Conservation (phyloP, 2,329 filamentous ascomycete genomes). For the Colletotrichum lini region DNA sequence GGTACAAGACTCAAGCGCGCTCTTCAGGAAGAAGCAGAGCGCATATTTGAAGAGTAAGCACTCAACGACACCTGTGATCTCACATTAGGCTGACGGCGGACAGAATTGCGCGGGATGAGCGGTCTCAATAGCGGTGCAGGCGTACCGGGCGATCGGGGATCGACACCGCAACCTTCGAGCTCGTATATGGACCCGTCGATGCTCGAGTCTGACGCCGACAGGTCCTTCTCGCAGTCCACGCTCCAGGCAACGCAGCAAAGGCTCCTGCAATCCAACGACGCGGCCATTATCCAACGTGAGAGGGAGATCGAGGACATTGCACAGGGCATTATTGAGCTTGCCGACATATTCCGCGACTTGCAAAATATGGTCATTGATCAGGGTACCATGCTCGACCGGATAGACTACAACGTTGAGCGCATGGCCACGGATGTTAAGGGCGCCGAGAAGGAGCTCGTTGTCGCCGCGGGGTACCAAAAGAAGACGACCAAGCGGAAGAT, state of each 20-base stretch:
- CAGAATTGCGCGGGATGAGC: constrained; percentile 82
- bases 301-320: constrained; percentile 98
- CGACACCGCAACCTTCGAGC: constrained; percentile 62
- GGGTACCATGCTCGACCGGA: constrained; percentile 91
- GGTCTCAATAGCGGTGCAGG: constrained; percentile 68
- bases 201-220: constrained; percentile 93
- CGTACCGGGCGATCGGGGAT: constrained; percentile 65
- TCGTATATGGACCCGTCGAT: constrained; percentile 87
- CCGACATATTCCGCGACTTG: constrained; percentile 96
- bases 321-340: constrained; percentile 96
- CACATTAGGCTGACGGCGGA: not conserved
- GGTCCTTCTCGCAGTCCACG: constrained; percentile 90
- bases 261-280: constrained; percentile 81
- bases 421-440: constrained; percentile 95
- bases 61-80: not conserved
- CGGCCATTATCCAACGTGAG: constrained; percentile 90
- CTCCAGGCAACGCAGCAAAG: constrained; percentile 83
- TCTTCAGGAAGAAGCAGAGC: constrained; percentile 97
- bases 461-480: constrained; percentile 90
- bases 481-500: constrained; percentile 92
- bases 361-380: constrained; percentile 96
- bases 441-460: constrained; percentile 91
- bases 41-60: constrained; percentile 90
- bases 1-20: constrained; percentile 92
- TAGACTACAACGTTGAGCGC: constrained; percentile 97